phyloP scores from a whole-genome alignment of 164 flowering plant genomes.

The Pachysandra terminalis region DNA sequence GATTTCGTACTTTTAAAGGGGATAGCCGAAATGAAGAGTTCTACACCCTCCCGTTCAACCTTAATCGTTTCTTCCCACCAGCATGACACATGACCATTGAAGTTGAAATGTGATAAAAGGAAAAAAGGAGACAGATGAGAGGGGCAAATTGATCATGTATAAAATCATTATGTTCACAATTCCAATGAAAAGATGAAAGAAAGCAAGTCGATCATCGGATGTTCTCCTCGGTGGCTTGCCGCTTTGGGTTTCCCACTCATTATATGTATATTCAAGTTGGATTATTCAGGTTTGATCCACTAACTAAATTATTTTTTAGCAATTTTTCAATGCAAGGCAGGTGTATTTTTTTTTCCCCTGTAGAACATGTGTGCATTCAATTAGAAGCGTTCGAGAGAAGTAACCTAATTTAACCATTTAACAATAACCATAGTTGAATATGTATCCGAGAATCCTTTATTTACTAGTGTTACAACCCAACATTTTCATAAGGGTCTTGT shows the following conservation, averaged over 20 bases:
- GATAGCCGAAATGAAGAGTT: slow-evolving; percentile 74
- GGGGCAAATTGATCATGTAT: slow-evolving; percentile 6
- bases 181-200: slow-evolving; percentile 9
- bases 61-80: slow-evolving; percentile 76
- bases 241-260: slow-evolving; percentile 7
- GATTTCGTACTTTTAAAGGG: slow-evolving; percentile 65
- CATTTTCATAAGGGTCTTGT: no score
- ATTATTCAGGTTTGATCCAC: slow-evolving; percentile 27
- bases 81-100: slow-evolving; percentile 29
- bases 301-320: no score
- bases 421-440: no score
- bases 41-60: slow-evolving; percentile 81
- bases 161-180: slow-evolving; percentile 10
- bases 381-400: no score
- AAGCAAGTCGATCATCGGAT: background rate
- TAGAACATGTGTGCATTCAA: no score
- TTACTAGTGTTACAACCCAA: no score
- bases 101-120: slow-evolving; percentile 16
- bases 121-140: no score
- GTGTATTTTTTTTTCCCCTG: no score
- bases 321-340: no score
- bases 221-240: slow-evolving; percentile 10
- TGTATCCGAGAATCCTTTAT: no score
- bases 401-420: no score
- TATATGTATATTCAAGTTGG: slow-evolving; percentile 11